Evolutionary conservation across 495 filamentous ascomycete species (phyloP).

Genomic region (Echria macrotheca): DNA sequence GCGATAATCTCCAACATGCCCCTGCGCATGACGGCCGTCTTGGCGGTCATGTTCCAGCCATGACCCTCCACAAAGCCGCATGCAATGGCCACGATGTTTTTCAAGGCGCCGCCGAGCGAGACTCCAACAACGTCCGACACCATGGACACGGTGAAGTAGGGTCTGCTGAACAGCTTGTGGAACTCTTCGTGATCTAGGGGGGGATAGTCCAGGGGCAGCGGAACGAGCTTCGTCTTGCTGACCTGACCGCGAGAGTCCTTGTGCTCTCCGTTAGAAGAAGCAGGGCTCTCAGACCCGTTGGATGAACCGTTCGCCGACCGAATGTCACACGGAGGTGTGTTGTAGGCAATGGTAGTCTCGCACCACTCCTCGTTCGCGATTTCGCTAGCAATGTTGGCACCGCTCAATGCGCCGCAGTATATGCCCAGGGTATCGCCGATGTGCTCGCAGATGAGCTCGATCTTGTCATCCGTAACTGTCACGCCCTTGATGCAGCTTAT

Average conservation of each 20-base stretch:
- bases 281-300: constrained; percentile 45
- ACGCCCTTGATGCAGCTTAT: constrained; percentile 99
- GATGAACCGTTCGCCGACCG: constrained; percentile 25
- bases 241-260: constrained; percentile 57
- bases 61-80: constrained; percentile 93
- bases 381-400: constrained; percentile 94
- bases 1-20: constrained; percentile 92
- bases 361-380: constrained; percentile 93
- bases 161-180: constrained; percentile 84
- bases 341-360: constrained; percentile 95
- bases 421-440: constrained; percentile 87
- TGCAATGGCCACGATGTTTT: constrained; percentile 94
- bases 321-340: constrained; percentile 75
- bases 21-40: constrained; percentile 93
- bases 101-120: constrained; percentile 89
- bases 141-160: constrained; percentile 95
- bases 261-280: constrained; percentile 47
- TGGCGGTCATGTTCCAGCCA: constrained; percentile 97
- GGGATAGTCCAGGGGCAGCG: constrained; percentile 74
- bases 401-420: constrained; percentile 93
- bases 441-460: constrained; percentile 87
- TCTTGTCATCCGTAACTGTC: constrained; percentile 73
- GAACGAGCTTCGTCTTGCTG: constrained; percentile 60
- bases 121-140: constrained; percentile 92
- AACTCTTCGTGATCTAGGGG: constrained; percentile 73